Evolutionary conservation across 225 moss, liverwort and hornwort species (phyloP), one percentile per base, ranked within the genome.

Genomic region (Polytrichum formosum): DNA sequence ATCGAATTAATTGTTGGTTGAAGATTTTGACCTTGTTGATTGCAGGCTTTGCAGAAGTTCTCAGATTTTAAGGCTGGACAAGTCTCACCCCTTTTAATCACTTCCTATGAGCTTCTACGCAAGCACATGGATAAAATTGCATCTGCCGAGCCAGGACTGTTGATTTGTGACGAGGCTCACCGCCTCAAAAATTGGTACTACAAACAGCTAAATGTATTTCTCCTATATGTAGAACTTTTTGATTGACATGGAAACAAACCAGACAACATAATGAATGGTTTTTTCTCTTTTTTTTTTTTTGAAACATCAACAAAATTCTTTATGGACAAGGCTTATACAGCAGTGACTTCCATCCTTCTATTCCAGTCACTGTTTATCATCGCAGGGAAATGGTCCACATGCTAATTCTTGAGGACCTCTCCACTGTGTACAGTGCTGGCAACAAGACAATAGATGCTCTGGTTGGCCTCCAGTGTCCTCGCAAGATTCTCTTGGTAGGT

Each of bases 111-210:
- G 77, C 77, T 92, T 60, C 73, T 94, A 62, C 88, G 94, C 67
- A 94, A 94, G 75, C 84, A 94, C 65, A 83, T 85, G 53, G 88
- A 85, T 56, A 67, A 74, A 67, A 74, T 94, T 31, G 85, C 77
- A 76, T 77, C 90, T 59, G 79, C 92, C 54, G 85, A 92, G 76
- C 90, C 87, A 53, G 94, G 82, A 65, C 83, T 94, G 25, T 85
- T 92, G 33, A 87, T 94, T 67, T 94, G 94, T 80, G 94, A 94
- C 61, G 94, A 94, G 82, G 91, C 94, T 76, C 94, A 94, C 86
- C 87, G 94, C 69, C 85, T 94, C 31, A 94, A 94, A 72, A 94
- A 92, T 81, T 94, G 94, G 94, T 94, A 80, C 21, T 46, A 46
- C 46, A 46, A 46, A 46, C 46, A 4, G 46, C 46, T 0, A 46